Percentiles rank a stretch among this genome's conserved stretches.
Evolutionary conservation across 108 stramenopile species (phyloP).

Genomic region (Tribonema minus): DNA sequence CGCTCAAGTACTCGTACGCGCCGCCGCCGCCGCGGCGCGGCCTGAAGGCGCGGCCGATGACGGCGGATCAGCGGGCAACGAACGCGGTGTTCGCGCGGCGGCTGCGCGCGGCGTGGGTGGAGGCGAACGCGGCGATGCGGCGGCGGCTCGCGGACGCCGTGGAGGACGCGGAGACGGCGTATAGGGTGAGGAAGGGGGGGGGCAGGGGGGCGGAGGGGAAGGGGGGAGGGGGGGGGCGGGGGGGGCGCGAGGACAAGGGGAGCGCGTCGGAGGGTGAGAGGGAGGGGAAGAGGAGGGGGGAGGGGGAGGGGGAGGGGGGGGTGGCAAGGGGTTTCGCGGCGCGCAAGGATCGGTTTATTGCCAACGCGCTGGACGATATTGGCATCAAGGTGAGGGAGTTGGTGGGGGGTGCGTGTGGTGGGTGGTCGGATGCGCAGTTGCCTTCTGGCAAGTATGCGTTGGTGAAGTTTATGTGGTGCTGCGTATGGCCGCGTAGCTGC

Average conservation of each 20-base stretch:
- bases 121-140: constrained; percentile 47
- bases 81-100: constrained; percentile 46
- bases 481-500: too few relatives aligned
- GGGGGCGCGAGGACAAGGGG: background rate
- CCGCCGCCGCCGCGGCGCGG: constrained; percentile 48
- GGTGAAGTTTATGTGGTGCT: too few relatives aligned
- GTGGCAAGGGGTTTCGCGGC: background rate
- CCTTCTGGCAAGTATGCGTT: too few relatives aligned
- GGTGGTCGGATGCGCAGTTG: too few relatives aligned
- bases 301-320: background rate
- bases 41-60: constrained; percentile 49
- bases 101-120: constrained; percentile 32
- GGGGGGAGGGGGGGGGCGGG: background rate
- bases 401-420: too few relatives aligned
- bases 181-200: background rate
- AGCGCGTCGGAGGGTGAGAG: background rate
- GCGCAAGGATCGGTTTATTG: constrained; percentile 12
- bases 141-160: constrained; percentile 44
- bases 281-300: background rate
- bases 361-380: background rate
- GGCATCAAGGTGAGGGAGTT: constrained; percentile 4
- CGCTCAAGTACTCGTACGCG: constrained; percentile 49
- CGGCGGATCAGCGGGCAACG: constrained; percentile 50
- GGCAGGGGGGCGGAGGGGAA: background rate
- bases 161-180: constrained; percentile 30